Base-by-base conservation (phyloP, 306 rosid genomes). In the Dryas alaskensis region DNA sequence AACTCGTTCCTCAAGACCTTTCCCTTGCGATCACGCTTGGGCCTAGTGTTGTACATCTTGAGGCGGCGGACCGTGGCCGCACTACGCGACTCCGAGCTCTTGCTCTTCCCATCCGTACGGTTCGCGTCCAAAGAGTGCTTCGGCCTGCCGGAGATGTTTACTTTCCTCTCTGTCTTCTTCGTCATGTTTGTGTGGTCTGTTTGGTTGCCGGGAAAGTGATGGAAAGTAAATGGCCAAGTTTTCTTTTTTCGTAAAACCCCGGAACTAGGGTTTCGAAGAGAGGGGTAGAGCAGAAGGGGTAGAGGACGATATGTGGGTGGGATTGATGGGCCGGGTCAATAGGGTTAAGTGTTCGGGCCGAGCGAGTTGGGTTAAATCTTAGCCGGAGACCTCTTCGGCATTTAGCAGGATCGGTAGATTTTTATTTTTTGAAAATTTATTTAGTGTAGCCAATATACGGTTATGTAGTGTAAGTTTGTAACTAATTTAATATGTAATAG, bases 51-150 rank as follows among this genome's bases (percentile, higher is more conserved):
- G 82, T 94, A 94, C 96, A 94, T 94, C 77, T 91, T 76, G 78
- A 91, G 97, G 9, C 97, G 96, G 69, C 95, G 92, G 22, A 94
- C 97, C 1, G 96, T 94, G 78, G 97, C 90, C 70, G 91, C 94
- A 55, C 79, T 88, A 14, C 98, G 97, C 9, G 81, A 19, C 27
- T 82, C 84, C 12, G 67, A 42, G 69, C 25, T 71, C n/a, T 71
- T 42, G 31, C 10, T 76, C 37, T 81, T 87, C 25, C 65, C 42
- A 60, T 81, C 88, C 55, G 77, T 82, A 5, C 98, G 87, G 55
- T 94, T 94, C 4, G 73, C 92, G 78, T 94, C 98, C 19, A 88
- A 81, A 0, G 98, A 94, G 80, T 91, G 98, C 87, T 91, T 94
- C 13, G 96, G 98, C 80, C 86, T 87, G 7, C 98, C 96, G 0